These are phyloP conservation scores for Remersonia thermophila DNA, from an alignment of 2,329 filamentous ascomycete species.

Conservation along the genomic window DNA sequence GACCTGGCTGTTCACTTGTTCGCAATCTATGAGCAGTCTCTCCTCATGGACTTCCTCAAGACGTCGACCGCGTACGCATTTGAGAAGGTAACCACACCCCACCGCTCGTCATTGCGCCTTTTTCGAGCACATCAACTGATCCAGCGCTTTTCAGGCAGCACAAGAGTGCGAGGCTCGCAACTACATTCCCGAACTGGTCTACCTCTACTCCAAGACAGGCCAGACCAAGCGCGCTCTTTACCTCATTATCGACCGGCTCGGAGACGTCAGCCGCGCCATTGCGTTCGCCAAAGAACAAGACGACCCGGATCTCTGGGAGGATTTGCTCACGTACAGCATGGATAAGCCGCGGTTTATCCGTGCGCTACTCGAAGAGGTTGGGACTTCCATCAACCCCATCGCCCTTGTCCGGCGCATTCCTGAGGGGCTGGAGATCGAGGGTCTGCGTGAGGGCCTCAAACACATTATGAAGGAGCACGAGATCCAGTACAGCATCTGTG, in stretches of 20 bases:
- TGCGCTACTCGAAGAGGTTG: constrained; percentile 82
- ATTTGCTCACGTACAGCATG: constrained; percentile 91
- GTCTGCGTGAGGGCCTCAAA: constrained; percentile 73
- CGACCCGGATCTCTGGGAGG: constrained; percentile 87
- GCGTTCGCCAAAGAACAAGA: constrained; percentile 88
- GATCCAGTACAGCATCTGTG: constrained; percentile 83
- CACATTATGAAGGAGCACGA: constrained; percentile 94
- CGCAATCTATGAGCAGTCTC: constrained; percentile 63
- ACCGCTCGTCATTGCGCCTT: background rate
- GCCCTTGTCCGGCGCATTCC: constrained; percentile 82
- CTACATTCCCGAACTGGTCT: constrained; percentile 88
- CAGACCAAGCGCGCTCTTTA: constrained; percentile 84
- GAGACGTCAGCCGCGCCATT: constrained; percentile 85
- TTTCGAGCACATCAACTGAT: constrained; percentile 8
- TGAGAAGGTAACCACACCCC: constrained; percentile 47
- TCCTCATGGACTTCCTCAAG: constrained; percentile 81
- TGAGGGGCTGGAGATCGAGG: constrained; percentile 83
- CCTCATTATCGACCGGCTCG: constrained; percentile 86
- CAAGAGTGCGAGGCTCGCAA: constrained; percentile 68
- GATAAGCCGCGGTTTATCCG: constrained; percentile 93
- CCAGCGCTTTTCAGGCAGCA: constrained; percentile 39
- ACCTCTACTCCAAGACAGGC: constrained; percentile 87
- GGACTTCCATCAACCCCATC: constrained; percentile 86
- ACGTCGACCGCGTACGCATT: constrained; percentile 80
- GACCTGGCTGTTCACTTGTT: constrained; percentile 81